Conservation (phyloP, 2,329 filamentous ascomycete genomes). For the Nemania abortiva region DNA sequence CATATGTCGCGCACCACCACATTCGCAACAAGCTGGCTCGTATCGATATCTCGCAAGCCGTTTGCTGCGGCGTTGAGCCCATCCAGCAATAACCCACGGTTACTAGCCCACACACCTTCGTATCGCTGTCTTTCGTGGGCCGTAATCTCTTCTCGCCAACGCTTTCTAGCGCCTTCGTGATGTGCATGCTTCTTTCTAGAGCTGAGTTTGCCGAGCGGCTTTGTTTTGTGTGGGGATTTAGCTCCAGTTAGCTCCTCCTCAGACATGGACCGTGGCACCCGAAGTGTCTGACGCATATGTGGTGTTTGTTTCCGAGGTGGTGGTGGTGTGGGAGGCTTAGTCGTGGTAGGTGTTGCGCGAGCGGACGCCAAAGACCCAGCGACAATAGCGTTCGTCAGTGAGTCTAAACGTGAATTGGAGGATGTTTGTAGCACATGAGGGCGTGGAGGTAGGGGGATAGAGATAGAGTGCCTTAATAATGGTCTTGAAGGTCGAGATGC, state of each 20-base stretch:
- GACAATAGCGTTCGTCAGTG: conserved; percentile 79
- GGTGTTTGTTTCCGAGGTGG: conserved; percentile 61
- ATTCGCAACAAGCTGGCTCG: conserved; percentile 70
- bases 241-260: conserved; percentile 66
- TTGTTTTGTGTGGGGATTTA: conserved; percentile 59
- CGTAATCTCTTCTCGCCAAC: conserved; percentile 82
- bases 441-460: conserved; percentile 27
- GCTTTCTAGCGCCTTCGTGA: conserved; percentile 78
- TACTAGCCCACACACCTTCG: conserved; percentile 87
- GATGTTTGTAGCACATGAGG: conserved; percentile 35
- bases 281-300: conserved; percentile 74
- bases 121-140: conserved; percentile 81
- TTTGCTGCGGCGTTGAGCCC: conserved; percentile 13
- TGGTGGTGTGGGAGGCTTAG: conserved; percentile 57
- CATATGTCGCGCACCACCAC: conserved; percentile 82
- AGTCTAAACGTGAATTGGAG: conserved; percentile 67
- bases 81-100: conserved; percentile 69
- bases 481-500: conserved; percentile 39
- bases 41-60: conserved; percentile 41
- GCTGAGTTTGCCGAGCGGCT: conserved; percentile 62
- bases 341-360: conserved; percentile 58
- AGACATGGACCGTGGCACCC: conserved; percentile 63
- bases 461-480: conserved; percentile 30
- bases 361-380: conserved; percentile 79
- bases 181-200: conserved; percentile 76